Base-by-base conservation (phyloP, 192 early-diverging fungal genomes). In the Phlyctochytrium planicorne region DNA sequence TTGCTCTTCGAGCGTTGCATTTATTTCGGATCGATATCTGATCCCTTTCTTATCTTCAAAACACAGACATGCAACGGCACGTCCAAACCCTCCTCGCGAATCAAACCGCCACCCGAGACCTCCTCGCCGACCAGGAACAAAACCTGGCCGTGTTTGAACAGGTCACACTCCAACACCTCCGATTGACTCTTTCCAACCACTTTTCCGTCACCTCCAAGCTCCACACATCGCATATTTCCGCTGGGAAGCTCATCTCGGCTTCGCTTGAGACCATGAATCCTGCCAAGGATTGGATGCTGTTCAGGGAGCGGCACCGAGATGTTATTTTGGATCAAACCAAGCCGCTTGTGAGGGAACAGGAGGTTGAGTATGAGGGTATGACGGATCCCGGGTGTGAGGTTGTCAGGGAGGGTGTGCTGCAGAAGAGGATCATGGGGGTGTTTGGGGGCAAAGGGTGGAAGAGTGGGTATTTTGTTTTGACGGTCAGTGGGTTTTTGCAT, bases 121-220 rank as follows among this genome's bases (percentile, higher is more conserved):
- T 33, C 20, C 70, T 81, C 33, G 65, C 72, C 0, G 60, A 52
- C 35, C 82, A 84, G 53, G 70, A 76, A 57, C 68, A 80, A 12
- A 62, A 75, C 53, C 74, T 84, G 59, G 73, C 78, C 23, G 69
- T 72, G 0, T 81, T 81, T 47, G 79, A 84, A 64, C 47, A 65
- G 29, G 73, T 76, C 3, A 71, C 78, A 17, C 67, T 84, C 37
- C 77, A 84, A 60, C 76, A 75, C 36, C 68, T 80, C 3, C 72
- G 72, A 20, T 63, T 75, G 0, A 66, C 73, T 10, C 67, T 80
- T 25, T 60, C 77, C n/a, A 65, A 72, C 17, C 78, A 79, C 72
- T 76, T 75, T 37, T 70, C 77, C 32, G 32, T 53, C 12, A 12
- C 62, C 33, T 24, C 10, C 6, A 57, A 57, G 55, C 10, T 20